Evolutionary conservation across 805 yeast species (phyloP).

Genomic region (Maudiozyma bulderi): DNA sequence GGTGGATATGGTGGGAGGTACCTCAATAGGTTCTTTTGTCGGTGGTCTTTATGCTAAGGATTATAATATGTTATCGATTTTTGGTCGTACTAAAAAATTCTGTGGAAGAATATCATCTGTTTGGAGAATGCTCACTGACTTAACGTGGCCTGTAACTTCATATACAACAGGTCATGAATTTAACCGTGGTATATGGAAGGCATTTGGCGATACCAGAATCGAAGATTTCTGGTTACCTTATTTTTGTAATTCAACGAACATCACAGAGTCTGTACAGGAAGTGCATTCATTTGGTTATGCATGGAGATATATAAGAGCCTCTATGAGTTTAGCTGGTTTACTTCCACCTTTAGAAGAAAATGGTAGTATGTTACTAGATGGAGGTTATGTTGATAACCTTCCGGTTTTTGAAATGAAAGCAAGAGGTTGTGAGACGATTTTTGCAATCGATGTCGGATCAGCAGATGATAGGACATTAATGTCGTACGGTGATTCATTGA

Average conservation of each 20-base stretch:
- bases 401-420: slow-evolving; percentile 89
- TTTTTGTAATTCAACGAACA: slow-evolving; percentile 86
- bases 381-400: slow-evolving; percentile 90
- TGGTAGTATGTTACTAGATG: slow-evolving; percentile 90
- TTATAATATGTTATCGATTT: slow-evolving; percentile 81
- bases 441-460: slow-evolving; percentile 95
- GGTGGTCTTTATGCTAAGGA: slow-evolving; percentile 94
- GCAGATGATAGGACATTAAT: slow-evolving; percentile 84
- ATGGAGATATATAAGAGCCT: slow-evolving; percentile 92
- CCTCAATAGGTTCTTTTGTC: slow-evolving; percentile 91
- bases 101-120: slow-evolving; percentile 70
- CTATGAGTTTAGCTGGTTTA: slow-evolving; percentile 92
- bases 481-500: slow-evolving; percentile 85
- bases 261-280: slow-evolving; percentile 92
- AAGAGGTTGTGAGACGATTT: slow-evolving; percentile 74
- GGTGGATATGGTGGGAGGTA: slow-evolving; percentile 88
- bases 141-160: slow-evolving; percentile 89
- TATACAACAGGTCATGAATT: slow-evolving; percentile 97
- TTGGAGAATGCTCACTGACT: slow-evolving; percentile 77
- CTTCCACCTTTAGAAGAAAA: slow-evolving; percentile 76
- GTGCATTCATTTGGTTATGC: slow-evolving; percentile 86
- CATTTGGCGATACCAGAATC: slow-evolving; percentile 82
- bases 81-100: slow-evolving; percentile 82
- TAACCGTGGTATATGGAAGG: slow-evolving; percentile 95
- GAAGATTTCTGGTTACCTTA: slow-evolving; percentile 93